Percentiles rank a stretch among this genome's conserved stretches.
phyloP scores from a whole-genome alignment of 371 early-diverging fungal species.

The Apophysomyces ossiformis region DNA sequence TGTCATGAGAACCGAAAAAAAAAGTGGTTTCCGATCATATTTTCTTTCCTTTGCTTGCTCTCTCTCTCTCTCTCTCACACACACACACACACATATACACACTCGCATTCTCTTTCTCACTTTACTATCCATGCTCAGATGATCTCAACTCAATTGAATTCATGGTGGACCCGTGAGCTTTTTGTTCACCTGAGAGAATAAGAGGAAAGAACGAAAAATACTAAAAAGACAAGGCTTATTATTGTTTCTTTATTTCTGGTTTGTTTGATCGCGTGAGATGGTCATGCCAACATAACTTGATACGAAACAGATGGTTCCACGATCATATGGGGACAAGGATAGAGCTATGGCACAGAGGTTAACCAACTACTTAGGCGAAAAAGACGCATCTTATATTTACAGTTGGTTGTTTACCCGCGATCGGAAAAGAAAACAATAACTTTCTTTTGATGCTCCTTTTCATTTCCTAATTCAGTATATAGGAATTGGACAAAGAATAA shows the following conservation, averaged over 20 bases:
- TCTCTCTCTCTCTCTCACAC: no score
- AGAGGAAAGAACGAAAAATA: background rate
- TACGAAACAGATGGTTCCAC: background rate
- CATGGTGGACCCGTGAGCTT: background rate
- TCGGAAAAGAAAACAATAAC: no score
- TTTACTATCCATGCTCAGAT: no score
- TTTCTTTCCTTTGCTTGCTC: no score
- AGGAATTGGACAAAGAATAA: no score
- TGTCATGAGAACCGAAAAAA: background rate
- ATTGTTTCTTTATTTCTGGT: background rate
- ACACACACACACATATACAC: no score
- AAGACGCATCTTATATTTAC: background rate
- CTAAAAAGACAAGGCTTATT: background rate
- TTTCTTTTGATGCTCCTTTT: no score
- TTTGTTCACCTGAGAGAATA: constrained; percentile 4
- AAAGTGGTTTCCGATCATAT: no score
- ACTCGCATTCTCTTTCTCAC: no score
- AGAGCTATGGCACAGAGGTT: no score
- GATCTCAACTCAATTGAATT: background rate
- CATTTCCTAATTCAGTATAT: no score
- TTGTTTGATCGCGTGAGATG: constrained; percentile 12
- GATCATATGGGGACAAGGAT: background rate
- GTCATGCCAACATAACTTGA: constrained; percentile 10
- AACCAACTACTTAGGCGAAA: background rate
- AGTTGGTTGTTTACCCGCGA: no score